phyloP scores from a whole-genome alignment of 73 alveolate genomes.

The Uronychia setigera region DNA sequence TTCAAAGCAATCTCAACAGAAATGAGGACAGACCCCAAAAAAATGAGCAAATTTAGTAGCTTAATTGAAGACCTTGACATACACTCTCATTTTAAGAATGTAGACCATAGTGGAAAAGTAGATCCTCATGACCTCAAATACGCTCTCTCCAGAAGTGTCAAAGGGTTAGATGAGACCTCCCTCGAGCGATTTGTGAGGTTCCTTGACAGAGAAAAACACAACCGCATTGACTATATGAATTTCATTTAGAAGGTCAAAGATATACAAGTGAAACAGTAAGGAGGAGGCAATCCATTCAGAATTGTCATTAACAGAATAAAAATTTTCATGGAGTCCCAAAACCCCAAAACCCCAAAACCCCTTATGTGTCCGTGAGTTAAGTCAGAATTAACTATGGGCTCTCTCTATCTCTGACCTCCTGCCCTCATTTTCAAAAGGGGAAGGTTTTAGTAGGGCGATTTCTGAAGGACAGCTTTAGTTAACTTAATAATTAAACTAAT shows the following conservation, averaged over 20 bases:
- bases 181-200: conserved; percentile 45
- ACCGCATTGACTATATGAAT: conserved; percentile 19
- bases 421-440: too few species aligned
- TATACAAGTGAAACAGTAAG: conserved; percentile 20
- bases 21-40: neutral
- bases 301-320: conserved; percentile 20
- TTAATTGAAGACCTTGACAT: conserved; percentile 43
- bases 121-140: conserved; percentile 44
- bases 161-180: conserved; percentile 15
- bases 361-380: too few species aligned
- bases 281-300: conserved; percentile 47
- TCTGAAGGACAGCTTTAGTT: too few species aligned
- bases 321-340: conserved; percentile 28
- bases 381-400: too few species aligned
- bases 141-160: conserved; percentile 1
- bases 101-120: conserved; percentile 38
- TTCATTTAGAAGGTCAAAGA: conserved; percentile 30
- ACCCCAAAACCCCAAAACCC: neutral
- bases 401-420: too few species aligned
- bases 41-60: neutral
- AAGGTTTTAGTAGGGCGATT: too few species aligned
- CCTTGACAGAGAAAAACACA: conserved; percentile 36
- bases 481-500: too few species aligned
- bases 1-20: conserved; percentile 25
- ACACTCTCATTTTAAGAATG: too few species aligned